Conservation (phyloP, 73 alveolate species). For the Paramecium sonneborni region DNA sequence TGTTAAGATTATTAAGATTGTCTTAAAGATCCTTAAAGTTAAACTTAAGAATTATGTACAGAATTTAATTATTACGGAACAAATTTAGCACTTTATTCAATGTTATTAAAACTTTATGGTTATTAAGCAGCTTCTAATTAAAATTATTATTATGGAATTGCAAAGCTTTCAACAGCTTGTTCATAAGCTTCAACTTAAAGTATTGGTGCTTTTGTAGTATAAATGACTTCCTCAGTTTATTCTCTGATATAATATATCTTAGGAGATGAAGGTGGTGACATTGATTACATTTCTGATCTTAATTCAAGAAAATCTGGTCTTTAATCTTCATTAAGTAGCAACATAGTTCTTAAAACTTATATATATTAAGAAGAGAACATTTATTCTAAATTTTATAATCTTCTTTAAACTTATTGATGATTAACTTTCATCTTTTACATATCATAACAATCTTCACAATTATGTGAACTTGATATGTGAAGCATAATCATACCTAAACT, state of each 20-base stretch:
- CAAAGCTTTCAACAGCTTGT: neutral
- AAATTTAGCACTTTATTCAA: neutral
- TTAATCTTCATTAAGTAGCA: neutral
- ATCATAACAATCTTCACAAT: conserved; percentile 58
- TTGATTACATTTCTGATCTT: neutral
- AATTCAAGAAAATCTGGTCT: conserved; percentile 4
- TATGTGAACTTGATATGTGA: neutral
- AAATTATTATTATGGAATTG: neutral
- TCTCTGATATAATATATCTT: neutral
- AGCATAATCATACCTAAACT: conserved; percentile 61
- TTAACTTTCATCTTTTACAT: neutral
- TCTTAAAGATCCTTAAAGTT: neutral
- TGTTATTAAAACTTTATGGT: neutral
- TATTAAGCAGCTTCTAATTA: neutral
- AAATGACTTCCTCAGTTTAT: neutral
- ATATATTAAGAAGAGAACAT: neutral
- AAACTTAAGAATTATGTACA: neutral
- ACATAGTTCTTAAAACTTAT: neutral
- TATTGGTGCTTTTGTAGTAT: neutral
- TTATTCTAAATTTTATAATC: neutral
- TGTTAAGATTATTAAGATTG: neutral
- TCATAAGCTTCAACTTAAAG: neutral
- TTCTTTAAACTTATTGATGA: neutral
- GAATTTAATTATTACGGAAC: too few relatives aligned
- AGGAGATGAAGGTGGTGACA: neutral